A percentile compares a stretch with the other conserved stretches of the same genome.
Evolutionary conservation across 2,329 filamentous ascomycete species (phyloP).

Genomic region (Penicillium sp.): DNA sequence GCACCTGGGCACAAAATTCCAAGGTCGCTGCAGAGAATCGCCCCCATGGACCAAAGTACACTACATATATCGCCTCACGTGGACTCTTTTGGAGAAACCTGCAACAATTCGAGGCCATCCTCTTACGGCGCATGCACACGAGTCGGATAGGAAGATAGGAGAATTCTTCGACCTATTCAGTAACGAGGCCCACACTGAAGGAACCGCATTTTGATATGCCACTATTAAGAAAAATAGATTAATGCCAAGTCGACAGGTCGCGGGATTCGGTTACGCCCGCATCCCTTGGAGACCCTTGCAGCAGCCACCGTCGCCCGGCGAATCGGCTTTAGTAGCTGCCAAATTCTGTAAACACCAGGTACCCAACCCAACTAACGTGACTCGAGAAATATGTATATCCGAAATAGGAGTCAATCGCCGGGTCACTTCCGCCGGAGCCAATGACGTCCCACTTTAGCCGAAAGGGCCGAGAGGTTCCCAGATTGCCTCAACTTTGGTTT

Average conservation of each 20-base stretch:
- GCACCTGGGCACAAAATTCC: too few species aligned
- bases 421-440: neutral
- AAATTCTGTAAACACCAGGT: neutral
- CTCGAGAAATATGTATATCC: neutral
- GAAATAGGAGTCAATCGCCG: neutral
- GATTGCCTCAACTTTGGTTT: neutral
- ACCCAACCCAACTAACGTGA: neutral
- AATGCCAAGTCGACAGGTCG: conserved; percentile 8
- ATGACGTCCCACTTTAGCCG: neutral
- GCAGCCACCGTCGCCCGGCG: neutral
- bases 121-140: too few species aligned
- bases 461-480: neutral
- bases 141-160: too few species aligned
- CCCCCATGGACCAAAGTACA: too few species aligned
- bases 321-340: neutral
- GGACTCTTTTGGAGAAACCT: too few species aligned
- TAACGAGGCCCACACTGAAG: neutral
- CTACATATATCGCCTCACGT: too few species aligned
- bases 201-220: neutral
- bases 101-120: too few species aligned
- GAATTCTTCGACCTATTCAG: neutral
- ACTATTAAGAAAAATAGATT: neutral
- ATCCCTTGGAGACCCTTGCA: conserved; percentile 12
- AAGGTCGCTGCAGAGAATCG: too few species aligned
- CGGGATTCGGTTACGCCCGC: conserved; percentile 1